Evolutionary conservation across 106 monocot species (phyloP).

Genomic region (Allium fistulosum): DNA sequence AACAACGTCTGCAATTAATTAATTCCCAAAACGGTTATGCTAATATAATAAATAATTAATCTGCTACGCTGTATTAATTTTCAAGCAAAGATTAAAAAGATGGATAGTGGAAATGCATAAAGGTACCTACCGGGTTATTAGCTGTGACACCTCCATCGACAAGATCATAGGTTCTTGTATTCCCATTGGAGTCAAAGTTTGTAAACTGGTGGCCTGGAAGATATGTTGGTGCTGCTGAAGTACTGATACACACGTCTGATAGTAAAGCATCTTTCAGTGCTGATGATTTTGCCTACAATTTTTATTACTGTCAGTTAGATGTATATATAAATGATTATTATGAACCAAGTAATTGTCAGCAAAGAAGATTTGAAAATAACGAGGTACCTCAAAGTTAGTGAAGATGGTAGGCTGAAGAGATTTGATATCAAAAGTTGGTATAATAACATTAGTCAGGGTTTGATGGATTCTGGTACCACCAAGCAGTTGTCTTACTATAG

Average conservation of each 20-base stretch:
- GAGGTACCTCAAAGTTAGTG: conserved; percentile 32
- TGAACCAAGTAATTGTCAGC: not conserved
- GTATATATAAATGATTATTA: no score
- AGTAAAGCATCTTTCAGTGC: no score
- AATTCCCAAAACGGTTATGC: no score
- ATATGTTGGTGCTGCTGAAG: conserved; percentile 57
- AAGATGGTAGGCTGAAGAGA: conserved; percentile 50
- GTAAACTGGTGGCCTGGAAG: conserved; percentile 51
- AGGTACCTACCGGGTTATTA: conserved; percentile 41
- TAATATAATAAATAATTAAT: no score
- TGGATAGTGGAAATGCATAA: not conserved
- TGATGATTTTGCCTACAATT: not conserved
- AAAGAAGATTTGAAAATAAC: conserved; percentile 9
- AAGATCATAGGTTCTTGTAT: conserved; percentile 24
- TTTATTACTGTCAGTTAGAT: no score
- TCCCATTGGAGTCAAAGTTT: conserved; percentile 16
- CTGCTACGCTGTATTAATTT: no score
- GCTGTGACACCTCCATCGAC: conserved; percentile 61
- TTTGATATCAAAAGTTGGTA: conserved; percentile 56
- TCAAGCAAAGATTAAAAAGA: no score
- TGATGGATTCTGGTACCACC: conserved; percentile 32
- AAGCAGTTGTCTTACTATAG: conserved; percentile 18
- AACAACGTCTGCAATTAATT: no score
- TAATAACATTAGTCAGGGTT: conserved; percentile 42
- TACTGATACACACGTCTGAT: conserved; percentile 52